These are phyloP conservation scores for Pythium biforme DNA, from an alignment of 352 stramenopile species.

Conservation along the genomic window DNA sequence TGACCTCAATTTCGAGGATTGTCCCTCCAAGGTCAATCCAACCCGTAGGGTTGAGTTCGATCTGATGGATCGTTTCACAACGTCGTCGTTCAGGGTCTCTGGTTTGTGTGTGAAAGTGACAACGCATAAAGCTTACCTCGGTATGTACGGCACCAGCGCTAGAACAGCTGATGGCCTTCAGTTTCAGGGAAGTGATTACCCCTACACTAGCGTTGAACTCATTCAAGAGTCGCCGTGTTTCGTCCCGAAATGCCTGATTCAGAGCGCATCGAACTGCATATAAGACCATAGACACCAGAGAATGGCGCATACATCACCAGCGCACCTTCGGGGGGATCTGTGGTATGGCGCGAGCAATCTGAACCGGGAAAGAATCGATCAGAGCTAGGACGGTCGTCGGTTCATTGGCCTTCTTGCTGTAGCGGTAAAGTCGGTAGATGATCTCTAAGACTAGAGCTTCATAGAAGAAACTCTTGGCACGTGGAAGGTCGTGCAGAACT, in stretches of 20 bases:
- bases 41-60: constrained; percentile 8
- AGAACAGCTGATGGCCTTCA: background rate
- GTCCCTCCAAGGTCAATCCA: constrained; percentile 37
- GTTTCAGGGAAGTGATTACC: constrained; percentile 29
- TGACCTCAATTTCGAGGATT: constrained; percentile 30
- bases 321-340: constrained; percentile 34
- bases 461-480: constrained; percentile 37
- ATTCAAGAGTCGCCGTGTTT: constrained; percentile 33
- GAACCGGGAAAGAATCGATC: constrained; percentile 17
- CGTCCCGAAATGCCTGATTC: constrained; percentile 31
- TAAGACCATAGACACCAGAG: too few species aligned
- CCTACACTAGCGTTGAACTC: constrained; percentile 32
- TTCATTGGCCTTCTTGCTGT: constrained; percentile 22
- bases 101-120: too few species aligned
- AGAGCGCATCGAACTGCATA: too few species aligned
- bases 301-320: too few species aligned
- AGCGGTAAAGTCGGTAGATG: constrained; percentile 31
- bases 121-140: background rate
- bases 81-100: too few species aligned
- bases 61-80: background rate
- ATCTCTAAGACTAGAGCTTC: constrained; percentile 37
- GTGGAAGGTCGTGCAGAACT: constrained; percentile 24
- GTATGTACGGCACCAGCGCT: background rate
- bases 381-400: constrained; percentile 5
- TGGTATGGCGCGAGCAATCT: constrained; percentile 19